Conservation (phyloP, 352 stramenopile species). For the Ophiocytium majus region DNA sequence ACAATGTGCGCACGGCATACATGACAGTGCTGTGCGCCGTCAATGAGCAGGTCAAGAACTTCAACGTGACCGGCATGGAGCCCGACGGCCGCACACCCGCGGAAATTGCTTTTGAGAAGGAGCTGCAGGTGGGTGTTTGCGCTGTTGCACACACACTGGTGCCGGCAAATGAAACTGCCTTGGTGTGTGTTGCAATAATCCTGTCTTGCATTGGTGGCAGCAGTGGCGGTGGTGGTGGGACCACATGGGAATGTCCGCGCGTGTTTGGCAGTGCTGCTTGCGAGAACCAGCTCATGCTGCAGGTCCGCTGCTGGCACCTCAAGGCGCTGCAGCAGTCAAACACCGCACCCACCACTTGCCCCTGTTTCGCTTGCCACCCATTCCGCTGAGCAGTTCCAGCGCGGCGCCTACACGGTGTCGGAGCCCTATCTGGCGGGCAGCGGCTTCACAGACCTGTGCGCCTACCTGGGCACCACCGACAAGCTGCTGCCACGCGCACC, state of each 20-base stretch:
- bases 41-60: conserved; percentile 85
- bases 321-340: too few relatives aligned
- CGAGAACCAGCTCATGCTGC: too few relatives aligned
- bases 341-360: too few relatives aligned
- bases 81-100: conserved; percentile 69
- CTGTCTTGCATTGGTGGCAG: too few relatives aligned
- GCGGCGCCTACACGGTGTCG: neutral
- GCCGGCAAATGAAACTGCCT: too few relatives aligned
- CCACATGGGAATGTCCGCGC: too few relatives aligned
- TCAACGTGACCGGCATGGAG: conserved; percentile 78
- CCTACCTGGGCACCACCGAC: neutral
- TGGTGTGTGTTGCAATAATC: too few relatives aligned
- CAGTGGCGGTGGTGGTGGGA: too few relatives aligned
- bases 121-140: conserved; percentile 53
- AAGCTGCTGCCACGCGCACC: conserved; percentile 13
- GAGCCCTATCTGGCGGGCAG: neutral
- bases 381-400: conserved; percentile 21
- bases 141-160: too few relatives aligned
- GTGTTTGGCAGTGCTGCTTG: too few relatives aligned
- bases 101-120: conserved; percentile 71
- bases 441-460: conserved; percentile 14
- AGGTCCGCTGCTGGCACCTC: too few relatives aligned
- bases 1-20: conserved; percentile 82
- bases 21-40: conserved; percentile 81
- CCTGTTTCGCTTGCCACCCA: too few relatives aligned